These are phyloP conservation scores for Fusarium piperis DNA, from an alignment of 2,329 filamentous ascomycete genomes.

Conservation along the genomic window DNA sequence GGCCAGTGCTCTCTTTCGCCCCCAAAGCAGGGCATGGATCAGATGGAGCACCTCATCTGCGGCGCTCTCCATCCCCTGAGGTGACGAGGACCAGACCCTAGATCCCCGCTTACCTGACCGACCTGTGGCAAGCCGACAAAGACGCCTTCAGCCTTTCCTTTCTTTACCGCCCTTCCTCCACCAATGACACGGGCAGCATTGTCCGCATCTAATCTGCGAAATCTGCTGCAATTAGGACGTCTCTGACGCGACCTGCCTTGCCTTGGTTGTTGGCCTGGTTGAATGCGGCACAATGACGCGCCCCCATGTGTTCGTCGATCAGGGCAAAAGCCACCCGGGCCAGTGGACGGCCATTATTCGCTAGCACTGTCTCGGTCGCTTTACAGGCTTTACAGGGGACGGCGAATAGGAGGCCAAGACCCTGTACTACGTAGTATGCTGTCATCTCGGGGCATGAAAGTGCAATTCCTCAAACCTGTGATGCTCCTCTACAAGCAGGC, in stretches of 20 bases:
- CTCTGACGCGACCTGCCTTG: neutral
- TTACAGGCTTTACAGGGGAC: neutral
- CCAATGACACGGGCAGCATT: constrained; percentile 19
- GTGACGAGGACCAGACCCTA: constrained; percentile 23
- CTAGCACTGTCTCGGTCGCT: neutral
- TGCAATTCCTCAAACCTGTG: constrained; percentile 4
- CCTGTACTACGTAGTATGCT: neutral
- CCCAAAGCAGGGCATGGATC: constrained; percentile 1
- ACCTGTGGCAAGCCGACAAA: neutral
- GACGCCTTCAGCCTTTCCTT: neutral
- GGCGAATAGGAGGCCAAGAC: neutral
- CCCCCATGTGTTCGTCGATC: constrained; percentile 15
- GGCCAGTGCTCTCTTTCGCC: constrained; percentile 23
- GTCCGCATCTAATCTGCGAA: constrained; percentile 29
- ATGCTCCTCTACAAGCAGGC: neutral
- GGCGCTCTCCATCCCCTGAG: constrained; percentile 5
- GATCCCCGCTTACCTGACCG: constrained; percentile 11
- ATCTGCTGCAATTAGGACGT: neutral
- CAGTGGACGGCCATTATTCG: neutral
- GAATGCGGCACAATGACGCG: constrained; percentile 21
- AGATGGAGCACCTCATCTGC: constrained; percentile 28
- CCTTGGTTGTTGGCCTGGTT: neutral
- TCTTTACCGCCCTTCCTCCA: constrained; percentile 10
- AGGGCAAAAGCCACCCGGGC: neutral
- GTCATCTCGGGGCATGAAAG: neutral